A percentile compares a stretch with the other conserved stretches of the same genome.
Evolutionary conservation across 495 filamentous ascomycete species (phyloP).

Genomic region (Amorphotheca resinae): DNA sequence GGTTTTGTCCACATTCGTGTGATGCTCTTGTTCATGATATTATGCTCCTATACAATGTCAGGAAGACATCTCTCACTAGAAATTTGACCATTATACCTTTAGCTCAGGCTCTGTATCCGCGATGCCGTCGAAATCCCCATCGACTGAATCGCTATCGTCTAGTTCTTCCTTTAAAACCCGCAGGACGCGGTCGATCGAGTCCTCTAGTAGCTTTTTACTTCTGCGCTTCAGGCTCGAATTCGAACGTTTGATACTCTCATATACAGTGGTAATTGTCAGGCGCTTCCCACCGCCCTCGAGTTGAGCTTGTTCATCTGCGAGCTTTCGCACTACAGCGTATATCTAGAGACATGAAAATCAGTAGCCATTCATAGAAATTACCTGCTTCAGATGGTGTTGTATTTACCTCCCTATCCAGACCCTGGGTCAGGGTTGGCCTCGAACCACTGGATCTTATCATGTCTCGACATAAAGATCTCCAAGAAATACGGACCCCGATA

Average conservation of each 20-base stretch:
- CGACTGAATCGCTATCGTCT: conserved; percentile 43
- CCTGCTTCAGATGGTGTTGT: neutral
- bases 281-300: conserved; percentile 31
- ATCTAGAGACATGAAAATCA: conserved; percentile 31
- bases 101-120: conserved; percentile 26
- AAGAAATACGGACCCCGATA: neutral
- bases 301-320: conserved; percentile 48
- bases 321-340: conserved; percentile 63
- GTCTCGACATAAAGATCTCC: neutral
- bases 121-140: conserved; percentile 54
- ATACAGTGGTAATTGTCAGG: conserved; percentile 50
- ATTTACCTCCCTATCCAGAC: conserved; percentile 43
- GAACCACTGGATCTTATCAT: conserved; percentile 13
- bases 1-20: conserved; percentile 52
- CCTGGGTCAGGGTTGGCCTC: conserved; percentile 37
- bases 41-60: conserved; percentile 36
- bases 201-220: conserved; percentile 68
- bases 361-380: neutral
- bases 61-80: neutral
- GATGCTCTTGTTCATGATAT: conserved; percentile 65
- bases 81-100: conserved; percentile 12
- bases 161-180: conserved; percentile 57
- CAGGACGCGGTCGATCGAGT: conserved; percentile 76
- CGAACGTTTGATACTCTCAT: conserved; percentile 65
- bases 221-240: conserved; percentile 75